Base-by-base conservation (phyloP, 129 eudicot genomes). In the Pulicaria dysenterica region DNA sequence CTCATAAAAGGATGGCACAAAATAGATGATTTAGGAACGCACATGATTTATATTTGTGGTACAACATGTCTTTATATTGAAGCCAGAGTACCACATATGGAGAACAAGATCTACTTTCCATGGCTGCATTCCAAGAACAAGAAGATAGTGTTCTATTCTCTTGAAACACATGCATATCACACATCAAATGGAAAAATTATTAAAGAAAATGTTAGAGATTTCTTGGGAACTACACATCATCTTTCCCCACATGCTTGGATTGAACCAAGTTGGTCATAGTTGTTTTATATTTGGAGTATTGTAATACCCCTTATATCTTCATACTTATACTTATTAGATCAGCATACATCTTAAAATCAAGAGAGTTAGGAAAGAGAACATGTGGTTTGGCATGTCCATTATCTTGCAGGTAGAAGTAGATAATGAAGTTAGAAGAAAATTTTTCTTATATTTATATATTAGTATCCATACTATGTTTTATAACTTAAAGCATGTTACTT, bases 71-170 rank as follows among this genome's bases (percentile, higher is more conserved):
- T 59, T n/a, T 59, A 67, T 13, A 16, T 14, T 7, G 67, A 59
- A 10, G 77, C 80, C 10, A 24, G 31, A 67, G 39, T 9, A 0
- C 48, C 43, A 2, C 45, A 31, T 44, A 68, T 69, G 81, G 68
- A 42, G 47, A 80, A 80, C 47, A 51, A 55, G 73, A 67, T 80
- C n/a, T 74, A 68, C 72, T 69, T 80, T 60, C 61, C 80, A 1
- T n/a, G 36, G 5, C 12, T 74, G 13, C 70, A 37, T 56, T 57
- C 40, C 3, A 40, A 13, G 39, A 61, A 34, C 40, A 10, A 8
- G 34, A 51, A 67, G 44, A 50, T 74, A 5, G 58, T 80, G 11
- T 80, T 73, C 44, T 80, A 80, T 54, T 80, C 80, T 12, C 84
- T 80, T 5, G 67, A 68, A 19, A 74, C 84, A 6, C 11, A 54